Evolutionary conservation across 1,284 basidiomycete species (phyloP), one percentile per base, ranked within the genome.

Genomic region (Xerocomus cyaneibrunnescens): DNA sequence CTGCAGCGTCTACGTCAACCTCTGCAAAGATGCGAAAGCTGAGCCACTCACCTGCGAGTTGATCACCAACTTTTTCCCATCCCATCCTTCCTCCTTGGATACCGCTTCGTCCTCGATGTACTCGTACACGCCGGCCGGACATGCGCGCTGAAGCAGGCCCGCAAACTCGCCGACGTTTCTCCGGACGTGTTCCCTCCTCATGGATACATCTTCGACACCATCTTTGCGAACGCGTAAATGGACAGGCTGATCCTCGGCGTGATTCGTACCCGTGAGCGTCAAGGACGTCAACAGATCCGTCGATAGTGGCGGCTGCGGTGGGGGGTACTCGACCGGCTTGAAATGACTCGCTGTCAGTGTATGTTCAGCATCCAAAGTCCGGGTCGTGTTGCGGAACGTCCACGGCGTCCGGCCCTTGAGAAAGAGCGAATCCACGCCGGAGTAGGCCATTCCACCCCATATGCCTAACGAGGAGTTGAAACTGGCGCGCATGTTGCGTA

Each of bases 61-160:
- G 72, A 98, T 99, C 17, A 98, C 88, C 52, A 99, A 78, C 74
- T 92, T 94, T 74, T 92, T 93, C 16, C 94, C 94, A 25, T 74
- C 73, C 79, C 81, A 87, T 0, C 79, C 76, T 45, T 77, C 84
- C 55, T 80, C 80, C 48, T 80, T 76, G 1, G 74, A 75, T 21
- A 54, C 58, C 21, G 57, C 74, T 57, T 80, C 81, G 34, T 82
- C 87, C n/a, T 87, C 87, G 14, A 96, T 88, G 67, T 99, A 99
- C 74, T 99, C 96, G 72, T 99, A 99, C 27, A 99, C 97, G 4
- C 87, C 92, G 0, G 97, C 97, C 0, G 96, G 97, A 72, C 97
- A 99, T 16, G 89, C 95, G 8, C 87, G 79, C 2, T 89, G 91
- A 22, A 99, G 78, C 25, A 98, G 74, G 16, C 94, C 94, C 2